Conservation (phyloP, 805 yeast species). For the Zygoascus flipseniorum region DNA sequence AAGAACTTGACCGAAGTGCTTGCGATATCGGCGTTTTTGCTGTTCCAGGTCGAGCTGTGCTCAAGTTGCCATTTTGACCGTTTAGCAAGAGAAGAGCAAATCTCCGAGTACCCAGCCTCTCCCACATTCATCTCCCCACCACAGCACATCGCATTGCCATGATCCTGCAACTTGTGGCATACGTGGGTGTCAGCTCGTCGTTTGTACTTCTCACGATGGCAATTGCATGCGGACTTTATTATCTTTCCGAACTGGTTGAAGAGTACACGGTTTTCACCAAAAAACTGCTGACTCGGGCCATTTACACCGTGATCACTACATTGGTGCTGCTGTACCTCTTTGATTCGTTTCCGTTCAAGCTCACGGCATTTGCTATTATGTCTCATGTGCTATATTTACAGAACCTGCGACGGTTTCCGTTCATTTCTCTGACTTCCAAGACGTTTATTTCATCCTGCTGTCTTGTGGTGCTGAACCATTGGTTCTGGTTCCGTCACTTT, state of each 20-base stretch:
- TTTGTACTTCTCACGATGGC: conserved; percentile 40
- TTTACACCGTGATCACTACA: conserved; percentile 49
- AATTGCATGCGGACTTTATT: conserved; percentile 86
- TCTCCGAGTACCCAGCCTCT: too few relatives aligned
- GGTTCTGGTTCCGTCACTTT: conserved; percentile 83
- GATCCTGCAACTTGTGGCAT: conserved; percentile 53
- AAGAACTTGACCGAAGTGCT: too few relatives aligned
- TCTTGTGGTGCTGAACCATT: conserved; percentile 72
- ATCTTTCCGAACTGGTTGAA: conserved; percentile 85
- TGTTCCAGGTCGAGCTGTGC: too few relatives aligned
- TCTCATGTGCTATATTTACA: conserved; percentile 69
- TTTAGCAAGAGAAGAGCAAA: too few relatives aligned
- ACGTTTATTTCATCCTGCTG: conserved; percentile 62
- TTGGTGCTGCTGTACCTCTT: conserved; percentile 53
- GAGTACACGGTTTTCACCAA: conserved; percentile 85
- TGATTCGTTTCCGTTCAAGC: conserved; percentile 71
- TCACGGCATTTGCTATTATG: conserved; percentile 56
- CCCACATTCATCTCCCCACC: too few relatives aligned
- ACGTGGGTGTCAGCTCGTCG: conserved; percentile 52
- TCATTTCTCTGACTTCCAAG: conserved; percentile 65
- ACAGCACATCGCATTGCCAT: conserved; percentile 25
- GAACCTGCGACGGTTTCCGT: conserved; percentile 76
- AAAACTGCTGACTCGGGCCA: conserved; percentile 53
- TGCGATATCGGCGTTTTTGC: too few relatives aligned
- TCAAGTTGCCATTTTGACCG: too few relatives aligned